These are phyloP conservation scores for Boletellus sp. DNA, from an alignment of 768 basidiomycete genomes.

Conservation along the genomic window DNA sequence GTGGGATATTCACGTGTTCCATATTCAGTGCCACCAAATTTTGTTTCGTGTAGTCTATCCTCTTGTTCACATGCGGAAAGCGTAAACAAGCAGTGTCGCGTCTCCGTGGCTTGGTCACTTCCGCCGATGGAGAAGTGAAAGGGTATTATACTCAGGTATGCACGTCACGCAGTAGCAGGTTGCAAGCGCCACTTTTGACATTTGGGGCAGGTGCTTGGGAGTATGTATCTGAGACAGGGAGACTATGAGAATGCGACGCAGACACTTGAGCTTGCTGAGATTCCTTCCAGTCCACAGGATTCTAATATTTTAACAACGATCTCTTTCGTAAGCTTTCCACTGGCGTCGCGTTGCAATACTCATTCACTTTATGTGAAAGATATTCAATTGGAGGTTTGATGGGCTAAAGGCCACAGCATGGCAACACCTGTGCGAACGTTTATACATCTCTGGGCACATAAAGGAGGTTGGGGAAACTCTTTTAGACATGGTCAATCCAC, in stretches of 20 bases:
- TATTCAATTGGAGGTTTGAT: constrained; percentile 2
- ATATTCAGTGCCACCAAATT: neutral
- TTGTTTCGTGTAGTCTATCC: neutral
- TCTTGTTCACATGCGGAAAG: neutral
- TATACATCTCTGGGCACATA: neutral
- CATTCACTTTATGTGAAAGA: neutral
- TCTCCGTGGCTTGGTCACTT: neutral
- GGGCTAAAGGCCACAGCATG: neutral
- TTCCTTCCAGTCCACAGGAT: constrained; percentile 23
- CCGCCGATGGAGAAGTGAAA: neutral
- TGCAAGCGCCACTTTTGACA: neutral
- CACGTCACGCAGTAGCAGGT: too few relatives aligned
- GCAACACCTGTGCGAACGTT: neutral
- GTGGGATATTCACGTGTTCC: neutral
- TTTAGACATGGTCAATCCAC: neutral
- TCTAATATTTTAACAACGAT: neutral
- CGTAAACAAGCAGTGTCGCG: neutral
- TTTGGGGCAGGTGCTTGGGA: neutral
- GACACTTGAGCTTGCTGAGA: neutral
- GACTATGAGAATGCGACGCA: neutral
- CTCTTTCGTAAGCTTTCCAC: neutral
- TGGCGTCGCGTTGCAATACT: neutral
- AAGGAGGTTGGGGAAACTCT: neutral
- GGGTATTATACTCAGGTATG: neutral
- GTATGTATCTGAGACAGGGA: neutral